phyloP scores from a whole-genome alignment of 495 filamentous ascomycete species.

The Talaromyces stipitatus region DNA sequence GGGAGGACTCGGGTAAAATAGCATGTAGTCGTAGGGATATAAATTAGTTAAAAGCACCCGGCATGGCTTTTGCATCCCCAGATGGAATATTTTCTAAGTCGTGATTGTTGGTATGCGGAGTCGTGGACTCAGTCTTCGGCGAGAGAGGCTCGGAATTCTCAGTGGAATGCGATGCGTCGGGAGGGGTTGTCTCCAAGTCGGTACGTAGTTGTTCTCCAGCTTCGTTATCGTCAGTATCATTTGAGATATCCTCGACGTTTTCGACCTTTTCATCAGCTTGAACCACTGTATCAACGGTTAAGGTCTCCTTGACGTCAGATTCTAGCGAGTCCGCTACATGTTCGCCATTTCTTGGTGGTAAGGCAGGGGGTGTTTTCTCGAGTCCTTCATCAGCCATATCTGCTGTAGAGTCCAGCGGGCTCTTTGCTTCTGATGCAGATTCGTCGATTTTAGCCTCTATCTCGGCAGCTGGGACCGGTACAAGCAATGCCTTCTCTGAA shows the following conservation, averaged over 20 bases:
- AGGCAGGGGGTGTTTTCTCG: background rate
- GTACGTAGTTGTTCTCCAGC: background rate
- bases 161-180: constrained; percentile 5
- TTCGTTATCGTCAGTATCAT: background rate
- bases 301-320: background rate
- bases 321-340: background rate
- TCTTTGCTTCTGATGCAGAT: background rate
- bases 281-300: background rate
- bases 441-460: background rate
- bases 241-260: background rate
- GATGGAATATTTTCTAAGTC: background rate
- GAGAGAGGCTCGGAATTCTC: background rate
- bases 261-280: background rate
- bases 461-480: background rate
- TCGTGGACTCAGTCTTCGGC: background rate
- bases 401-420: background rate
- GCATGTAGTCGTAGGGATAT: background rate
- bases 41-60: constrained; percentile 7
- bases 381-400: background rate
- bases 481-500: constrained; percentile 3
- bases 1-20: background rate
- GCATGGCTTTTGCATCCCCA: constrained; percentile 1
- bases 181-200: background rate
- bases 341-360: background rate
- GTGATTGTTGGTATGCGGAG: background rate